A percentile compares a stretch with the other conserved stretches of the same genome.
phyloP scores from a whole-genome alignment of 1,284 basidiomycete species.

The Sporisorium iseilematis-ciliati region DNA sequence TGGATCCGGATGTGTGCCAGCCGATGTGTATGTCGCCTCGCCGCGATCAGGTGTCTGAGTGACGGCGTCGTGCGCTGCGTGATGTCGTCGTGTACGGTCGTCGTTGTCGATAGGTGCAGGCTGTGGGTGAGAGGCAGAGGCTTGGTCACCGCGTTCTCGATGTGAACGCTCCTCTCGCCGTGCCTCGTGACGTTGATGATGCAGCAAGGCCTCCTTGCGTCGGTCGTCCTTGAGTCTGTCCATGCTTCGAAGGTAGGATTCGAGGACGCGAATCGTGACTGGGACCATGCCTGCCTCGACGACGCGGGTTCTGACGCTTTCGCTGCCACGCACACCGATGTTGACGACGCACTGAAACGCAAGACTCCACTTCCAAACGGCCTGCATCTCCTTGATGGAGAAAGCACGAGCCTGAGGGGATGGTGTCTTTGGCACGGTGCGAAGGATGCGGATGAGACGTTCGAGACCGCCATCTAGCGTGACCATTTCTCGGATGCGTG shows the following conservation, averaged over 20 bases:
- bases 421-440: conserved; percentile 47
- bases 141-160: conserved; percentile 23
- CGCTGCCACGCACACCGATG: conserved; percentile 95
- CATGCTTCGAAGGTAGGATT: conserved; percentile 77
- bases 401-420: conserved; percentile 36
- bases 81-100: conserved; percentile 24
- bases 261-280: conserved; percentile 92
- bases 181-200: conserved; percentile 45
- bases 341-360: conserved; percentile 98
- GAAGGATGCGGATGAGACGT: conserved; percentile 85
- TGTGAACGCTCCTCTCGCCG: conserved; percentile 38
- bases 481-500: conserved; percentile 97
- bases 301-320: conserved; percentile 83
- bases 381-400: conserved; percentile 64
- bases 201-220: conserved; percentile 33
- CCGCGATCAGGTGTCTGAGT: neutral
- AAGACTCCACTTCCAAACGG: conserved; percentile 69
- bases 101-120: conserved; percentile 7
- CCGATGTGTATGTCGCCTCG: conserved; percentile 1
- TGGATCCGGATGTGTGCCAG: conserved; percentile 4
- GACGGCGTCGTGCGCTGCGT: conserved; percentile 12
- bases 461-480: conserved; percentile 97
- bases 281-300: conserved; percentile 96
- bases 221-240: conserved; percentile 53
- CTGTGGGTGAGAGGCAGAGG: conserved; percentile 14